These are phyloP conservation scores for Fragilaria crotonensis DNA, from an alignment of 108 stramenopile genomes.

Conservation along the genomic window DNA sequence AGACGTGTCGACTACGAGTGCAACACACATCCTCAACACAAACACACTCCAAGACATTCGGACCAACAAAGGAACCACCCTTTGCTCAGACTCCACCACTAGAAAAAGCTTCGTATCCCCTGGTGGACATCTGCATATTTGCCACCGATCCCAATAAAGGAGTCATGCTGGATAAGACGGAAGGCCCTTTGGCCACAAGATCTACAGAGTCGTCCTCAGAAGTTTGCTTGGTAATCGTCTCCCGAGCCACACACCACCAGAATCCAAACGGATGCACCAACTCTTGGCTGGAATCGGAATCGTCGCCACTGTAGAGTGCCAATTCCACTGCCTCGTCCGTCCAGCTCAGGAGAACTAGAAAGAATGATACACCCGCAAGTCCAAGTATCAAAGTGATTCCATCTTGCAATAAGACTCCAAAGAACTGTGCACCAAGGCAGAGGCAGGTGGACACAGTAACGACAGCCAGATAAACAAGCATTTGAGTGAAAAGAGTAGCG, in stretches of 20 bases:
- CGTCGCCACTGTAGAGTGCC: constrained; percentile 41
- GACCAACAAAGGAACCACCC: too few species aligned
- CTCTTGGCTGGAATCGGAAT: constrained; percentile 26
- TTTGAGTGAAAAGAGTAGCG: constrained; percentile 53
- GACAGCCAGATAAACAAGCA: constrained; percentile 42
- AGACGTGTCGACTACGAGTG: too few species aligned
- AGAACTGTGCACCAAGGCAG: constrained; percentile 31
- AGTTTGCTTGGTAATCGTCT: too few species aligned
- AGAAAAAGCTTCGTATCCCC: too few species aligned
- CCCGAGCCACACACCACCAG: constrained; percentile 72
- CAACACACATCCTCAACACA: too few species aligned
- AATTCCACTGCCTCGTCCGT: constrained; percentile 71
- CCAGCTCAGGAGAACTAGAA: constrained; percentile 59
- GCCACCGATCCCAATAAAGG: too few species aligned
- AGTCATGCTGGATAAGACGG: too few species aligned
- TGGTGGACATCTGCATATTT: too few species aligned
- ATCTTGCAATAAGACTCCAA: constrained; percentile 51
- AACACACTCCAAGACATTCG: too few species aligned
- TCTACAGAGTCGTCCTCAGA: too few species aligned
- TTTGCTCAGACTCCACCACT: too few species aligned
- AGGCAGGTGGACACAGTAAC: constrained; percentile 38
- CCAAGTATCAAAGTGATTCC: constrained; percentile 63
- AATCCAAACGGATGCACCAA: constrained; percentile 75
- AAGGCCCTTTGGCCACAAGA: too few species aligned
- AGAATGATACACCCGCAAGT: constrained; percentile 44